These are phyloP conservation scores for Aspergillus saccharolyticus DNA, from an alignment of 495 filamentous ascomycete species.

Conservation along the genomic window DNA sequence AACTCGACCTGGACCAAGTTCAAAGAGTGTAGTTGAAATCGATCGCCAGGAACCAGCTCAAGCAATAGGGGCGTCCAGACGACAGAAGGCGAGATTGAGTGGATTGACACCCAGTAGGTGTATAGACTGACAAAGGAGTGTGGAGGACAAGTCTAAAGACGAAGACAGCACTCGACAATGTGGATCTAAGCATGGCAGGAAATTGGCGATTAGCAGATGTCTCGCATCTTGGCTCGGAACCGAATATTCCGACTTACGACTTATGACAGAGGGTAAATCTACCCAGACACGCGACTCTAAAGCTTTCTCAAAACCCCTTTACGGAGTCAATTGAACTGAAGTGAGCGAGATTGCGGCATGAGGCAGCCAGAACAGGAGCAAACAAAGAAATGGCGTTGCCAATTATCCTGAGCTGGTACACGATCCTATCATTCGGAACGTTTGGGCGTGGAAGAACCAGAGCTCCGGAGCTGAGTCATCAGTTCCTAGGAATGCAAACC, in stretches of 20 bases:
- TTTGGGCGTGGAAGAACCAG: conserved; percentile 1
- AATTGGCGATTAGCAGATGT: neutral
- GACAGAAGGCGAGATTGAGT: neutral
- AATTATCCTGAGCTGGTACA: neutral
- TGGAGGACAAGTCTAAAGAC: neutral
- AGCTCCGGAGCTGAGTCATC: conserved; percentile 4
- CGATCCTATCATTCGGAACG: neutral
- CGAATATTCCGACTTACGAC: neutral
- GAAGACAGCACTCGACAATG: neutral
- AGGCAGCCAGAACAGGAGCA: neutral
- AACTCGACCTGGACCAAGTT: too few relatives aligned
- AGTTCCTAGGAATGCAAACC: neutral
- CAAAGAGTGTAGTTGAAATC: too few relatives aligned
- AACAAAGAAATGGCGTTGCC: neutral
- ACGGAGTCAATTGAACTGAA: neutral
- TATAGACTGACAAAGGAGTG: neutral
- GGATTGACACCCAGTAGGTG: too few relatives aligned
- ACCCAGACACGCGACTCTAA: neutral
- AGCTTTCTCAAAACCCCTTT: neutral
- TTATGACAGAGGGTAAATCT: neutral
- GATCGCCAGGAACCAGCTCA: neutral
- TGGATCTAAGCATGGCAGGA: neutral
- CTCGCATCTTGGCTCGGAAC: neutral
- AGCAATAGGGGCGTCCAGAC: neutral
- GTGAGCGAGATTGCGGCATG: neutral